Evolutionary conservation across 768 basidiomycete species (phyloP).

Genomic region (Kondoa subrosea): DNA sequence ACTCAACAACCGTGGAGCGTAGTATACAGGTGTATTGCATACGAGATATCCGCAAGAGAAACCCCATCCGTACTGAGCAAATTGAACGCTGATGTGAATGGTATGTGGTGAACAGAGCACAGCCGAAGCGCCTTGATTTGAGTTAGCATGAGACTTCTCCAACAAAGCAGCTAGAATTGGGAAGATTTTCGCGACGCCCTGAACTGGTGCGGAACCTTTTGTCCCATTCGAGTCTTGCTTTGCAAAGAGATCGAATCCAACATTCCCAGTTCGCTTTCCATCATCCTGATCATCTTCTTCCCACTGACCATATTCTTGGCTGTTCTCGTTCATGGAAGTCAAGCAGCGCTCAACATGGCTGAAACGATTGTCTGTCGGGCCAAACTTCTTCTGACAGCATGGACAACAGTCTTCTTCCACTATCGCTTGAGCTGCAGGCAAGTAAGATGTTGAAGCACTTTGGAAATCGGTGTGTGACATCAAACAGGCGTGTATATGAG

Average conservation of each 20-base stretch:
- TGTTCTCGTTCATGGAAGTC: neutral
- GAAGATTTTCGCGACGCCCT: neutral
- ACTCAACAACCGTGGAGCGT: neutral
- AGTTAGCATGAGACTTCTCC: neutral
- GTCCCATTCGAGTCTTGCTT: neutral
- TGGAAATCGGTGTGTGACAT: neutral
- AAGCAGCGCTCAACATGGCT: neutral
- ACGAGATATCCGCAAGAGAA: neutral
- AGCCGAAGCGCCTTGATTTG: neutral
- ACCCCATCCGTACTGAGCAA: slow-evolving; percentile 5
- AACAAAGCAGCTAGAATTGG: neutral
- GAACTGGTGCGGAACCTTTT: neutral
- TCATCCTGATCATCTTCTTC: neutral
- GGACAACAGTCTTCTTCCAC: neutral
- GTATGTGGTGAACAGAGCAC: neutral
- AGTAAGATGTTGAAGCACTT: neutral
- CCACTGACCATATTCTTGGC: neutral
- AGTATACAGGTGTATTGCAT: neutral
- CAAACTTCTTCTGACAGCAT: neutral
- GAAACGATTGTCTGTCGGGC: neutral
- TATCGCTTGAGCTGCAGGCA: neutral
- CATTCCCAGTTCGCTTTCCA: neutral
- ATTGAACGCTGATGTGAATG: slow-evolving; percentile 1
- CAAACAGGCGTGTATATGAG: neutral
- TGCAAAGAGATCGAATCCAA: neutral